Base-by-base conservation (phyloP, 1,139 yeast species). In the Blastobotrys capitulatus region DNA sequence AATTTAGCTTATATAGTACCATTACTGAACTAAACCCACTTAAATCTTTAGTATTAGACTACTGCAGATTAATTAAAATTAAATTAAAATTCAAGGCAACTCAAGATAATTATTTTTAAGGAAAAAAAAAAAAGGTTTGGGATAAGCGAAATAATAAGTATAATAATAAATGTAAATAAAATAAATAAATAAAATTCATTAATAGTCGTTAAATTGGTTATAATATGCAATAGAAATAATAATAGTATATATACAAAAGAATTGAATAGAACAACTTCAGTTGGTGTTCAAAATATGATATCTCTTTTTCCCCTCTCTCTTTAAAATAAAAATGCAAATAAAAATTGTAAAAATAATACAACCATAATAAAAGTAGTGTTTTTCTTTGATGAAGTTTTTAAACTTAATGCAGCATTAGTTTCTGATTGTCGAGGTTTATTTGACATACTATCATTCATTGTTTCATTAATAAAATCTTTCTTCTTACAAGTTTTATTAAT, bases 401-500 rank as follows among this genome's bases (percentile, higher is more conserved):
- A 3, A 19, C 40, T n/a, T 22, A 37, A 9, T 8, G 37, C 6
- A 10, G 9, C 10, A 15, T 40, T 20, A 2, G 12, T 13, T 18
- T 34, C 29, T 18, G 41, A 20, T 12, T 16, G 15, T 15, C 29
- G 38, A 2, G 47, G 41, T 2, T 34, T 16, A 26, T 38, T 46
- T 16, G 44, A 18, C 15, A 34, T 22, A 36, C 16, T 36, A 13
- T 37, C 18, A 32, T 22, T 19, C 25, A 29, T 22, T 5, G 42
- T 47, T 3, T 6, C 48, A 18, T 53, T 43, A 47, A 59, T 55
- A 32, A 56, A 58, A 29, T 40, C 46, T 6, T 51, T 35, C 25
- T 37, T 29, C 7, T 60, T 51, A 48, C 67, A 63, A 32, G 36
- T 47, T 19, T 25, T 34, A 44, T 54, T 50, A 26, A 62, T 47